Percentiles rank a stretch among this genome's conserved stretches.
Conservation (phyloP, 352 stramenopile species). For the Phytophthora macrochlamydospora region DNA sequence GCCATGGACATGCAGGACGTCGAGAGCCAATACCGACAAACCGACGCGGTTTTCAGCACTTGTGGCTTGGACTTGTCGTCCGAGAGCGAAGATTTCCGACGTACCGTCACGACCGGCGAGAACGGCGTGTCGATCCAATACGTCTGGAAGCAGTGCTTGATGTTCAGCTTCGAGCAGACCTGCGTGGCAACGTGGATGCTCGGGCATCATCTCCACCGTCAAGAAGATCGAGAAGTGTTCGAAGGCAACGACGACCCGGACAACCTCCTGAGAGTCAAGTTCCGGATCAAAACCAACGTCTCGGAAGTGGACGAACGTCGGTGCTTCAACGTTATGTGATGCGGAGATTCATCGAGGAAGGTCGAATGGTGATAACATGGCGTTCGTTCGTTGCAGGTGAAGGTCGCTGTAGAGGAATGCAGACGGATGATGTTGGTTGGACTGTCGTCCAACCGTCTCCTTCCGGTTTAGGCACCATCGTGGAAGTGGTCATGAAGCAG, state of each 20-base stretch:
- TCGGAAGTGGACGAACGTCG: neutral
- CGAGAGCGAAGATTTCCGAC: neutral
- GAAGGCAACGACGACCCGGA: neutral
- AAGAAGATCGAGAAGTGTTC: conserved; percentile 7
- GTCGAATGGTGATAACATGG: conserved; percentile 1
- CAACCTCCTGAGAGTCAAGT: conserved; percentile 1
- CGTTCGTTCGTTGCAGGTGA: conserved; percentile 14
- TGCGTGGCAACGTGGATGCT: neutral
- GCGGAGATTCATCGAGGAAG: conserved; percentile 12
- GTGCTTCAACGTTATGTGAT: conserved; percentile 6
- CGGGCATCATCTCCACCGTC: neutral
- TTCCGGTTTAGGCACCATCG: conserved; percentile 1
- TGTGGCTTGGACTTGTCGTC: conserved; percentile 1
- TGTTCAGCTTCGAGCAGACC: conserved; percentile 7
- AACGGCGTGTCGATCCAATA: no score
- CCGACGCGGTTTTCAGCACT: neutral
- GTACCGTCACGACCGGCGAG: no score
- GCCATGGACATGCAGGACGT: conserved; percentile 6
- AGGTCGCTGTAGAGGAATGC: conserved; percentile 7
- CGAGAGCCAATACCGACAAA: conserved; percentile 1
- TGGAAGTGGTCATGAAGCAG: conserved; percentile 8
- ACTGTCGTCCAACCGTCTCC: neutral
- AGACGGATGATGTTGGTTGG: conserved; percentile 11
- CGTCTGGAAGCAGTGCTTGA: neutral
- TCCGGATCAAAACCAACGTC: conserved; percentile 3